Base-by-base conservation (phyloP, 2,329 filamentous ascomycete species). In the Aspergillus bombycis region DNA sequence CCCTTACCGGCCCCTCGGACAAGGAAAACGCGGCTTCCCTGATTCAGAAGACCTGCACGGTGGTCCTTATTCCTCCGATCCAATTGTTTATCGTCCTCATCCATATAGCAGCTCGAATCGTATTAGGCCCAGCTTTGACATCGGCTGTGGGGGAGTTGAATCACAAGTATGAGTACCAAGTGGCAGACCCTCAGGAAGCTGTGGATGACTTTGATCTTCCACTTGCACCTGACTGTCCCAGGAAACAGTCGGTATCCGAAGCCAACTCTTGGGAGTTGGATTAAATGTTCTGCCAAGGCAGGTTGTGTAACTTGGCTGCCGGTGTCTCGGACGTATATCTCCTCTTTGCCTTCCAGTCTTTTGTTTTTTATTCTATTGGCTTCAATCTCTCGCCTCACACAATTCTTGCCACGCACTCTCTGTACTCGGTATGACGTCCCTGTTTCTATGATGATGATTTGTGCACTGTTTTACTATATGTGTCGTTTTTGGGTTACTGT, bases 1-100 rank as follows among this genome's bases (percentile, higher is more conserved):
- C 84, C 6, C 84, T 87, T 5, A 75, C 79, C 55, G 76, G 80
- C 62, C 73, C 79, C 41, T 75, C 81, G 0, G 79, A 84, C 38
- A 82, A 83, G 58, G 80, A 84, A 50, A 80, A 90, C 34, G 86
- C 88, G 1, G 81, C 86, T 57, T 85, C 88, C 3, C 85, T 96
- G 34, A 85, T 96, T 30, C 86, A 89, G 61, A 94, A 92, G 78
- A 93, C 93, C 0, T 89, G 87, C 66, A 88, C 91, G 58, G 84
- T 95, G 34, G 84, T 96, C 4, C 80, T 97, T 16, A 88, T 91
- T 0, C 93, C 93, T n/a, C 93, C 94, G 0, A 86, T 89, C 38
- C 88, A 94, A 70, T 84, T 96, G 2, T 86, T 96, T 41, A 84
- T 87, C 30, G 82, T 96, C 46, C 93, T 97, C 84, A 84, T 97